Evolutionary conservation across 192 early-diverging fungal genomes (phyloP), one percentile per base, ranked within the genome.

Genomic region (Mortierella alpina): DNA sequence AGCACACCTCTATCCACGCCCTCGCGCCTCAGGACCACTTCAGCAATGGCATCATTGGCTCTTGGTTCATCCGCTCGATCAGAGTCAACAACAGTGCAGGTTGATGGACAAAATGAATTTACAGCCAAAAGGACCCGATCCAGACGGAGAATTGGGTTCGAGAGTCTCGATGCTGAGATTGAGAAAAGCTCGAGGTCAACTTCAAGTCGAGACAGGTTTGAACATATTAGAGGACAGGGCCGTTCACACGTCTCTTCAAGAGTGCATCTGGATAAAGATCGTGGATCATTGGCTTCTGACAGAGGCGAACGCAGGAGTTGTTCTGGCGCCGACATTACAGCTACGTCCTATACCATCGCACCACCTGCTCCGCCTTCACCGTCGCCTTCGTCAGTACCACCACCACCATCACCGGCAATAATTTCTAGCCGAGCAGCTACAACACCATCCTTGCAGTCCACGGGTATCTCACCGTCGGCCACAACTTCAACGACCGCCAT

Each of bases 121-220:
- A 31, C 31, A 31, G 31, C 54, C 11, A 55, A 6, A 22, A 55
- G n/a, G 54, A 12, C n/a, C 1, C 9, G 44, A 17, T 63, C 62
- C 6, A 63, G 62, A 39, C 23, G 62, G 13, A 63, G 45, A 23
- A 63, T 51, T 48, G 62, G 62, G 4, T 63, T 63, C 22, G 62
- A 31, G n/a, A 63, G 62, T 63, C 49, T 63, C 6, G 62, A 63
- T 12, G 62, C 17, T 6, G 62, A 63, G 22, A 7, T 59, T 10
- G 17, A 59, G 57, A 59, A 59, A 31, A 59, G 8, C 5, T 40
- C 57, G 57, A 56, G 13, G 13, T 22, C 13, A 9, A 56, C n/a
- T 20, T 18, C 54, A 22, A 20, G 54, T 20, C 18, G 54, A 31
- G 31, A 3, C 31, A 31, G 3, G 1, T 31, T 31, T 3, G 31